Conservation (phyloP, 2,329 filamentous ascomycete genomes). For the Sarocladium kiliense region DNA sequence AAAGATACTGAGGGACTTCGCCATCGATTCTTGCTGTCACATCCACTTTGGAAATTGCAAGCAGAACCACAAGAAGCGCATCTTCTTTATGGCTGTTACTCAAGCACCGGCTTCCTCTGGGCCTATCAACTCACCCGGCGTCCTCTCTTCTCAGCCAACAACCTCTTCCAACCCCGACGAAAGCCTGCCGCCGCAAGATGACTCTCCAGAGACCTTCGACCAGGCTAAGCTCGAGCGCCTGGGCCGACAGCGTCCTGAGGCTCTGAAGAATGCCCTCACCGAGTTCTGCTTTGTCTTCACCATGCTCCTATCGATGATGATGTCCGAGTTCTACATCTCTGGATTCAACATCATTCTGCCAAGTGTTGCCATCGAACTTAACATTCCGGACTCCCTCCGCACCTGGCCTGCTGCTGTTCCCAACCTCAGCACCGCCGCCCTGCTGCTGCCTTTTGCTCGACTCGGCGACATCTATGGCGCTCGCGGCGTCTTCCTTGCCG, state of each 20-base stretch:
- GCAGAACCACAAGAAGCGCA: not conserved
- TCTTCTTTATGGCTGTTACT: not conserved
- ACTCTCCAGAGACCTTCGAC: conserved; percentile 9
- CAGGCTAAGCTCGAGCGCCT: conserved; percentile 49
- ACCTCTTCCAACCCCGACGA: not conserved
- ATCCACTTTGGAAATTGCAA: not conserved
- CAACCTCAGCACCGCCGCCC: conserved; percentile 49
- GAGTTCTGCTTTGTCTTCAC: conserved; percentile 60
- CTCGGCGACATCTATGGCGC: conserved; percentile 60
- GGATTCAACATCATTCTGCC: conserved; percentile 71
- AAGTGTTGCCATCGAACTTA: conserved; percentile 52
- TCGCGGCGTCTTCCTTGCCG: conserved; percentile 53
- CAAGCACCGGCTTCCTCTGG: not conserved
- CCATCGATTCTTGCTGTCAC: not conserved
- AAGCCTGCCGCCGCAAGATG: conserved; percentile 4
- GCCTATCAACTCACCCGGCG: not conserved
- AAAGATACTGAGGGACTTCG: not conserved
- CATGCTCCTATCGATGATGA: conserved; percentile 57
- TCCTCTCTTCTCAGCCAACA: not conserved
- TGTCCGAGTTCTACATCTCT: conserved; percentile 67
- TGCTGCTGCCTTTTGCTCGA: conserved; percentile 60
- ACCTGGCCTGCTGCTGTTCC: conserved; percentile 63
- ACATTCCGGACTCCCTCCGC: conserved; percentile 56
- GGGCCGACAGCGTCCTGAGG: conserved; percentile 55
- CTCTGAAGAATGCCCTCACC: conserved; percentile 46